Evolutionary conservation across 805 yeast genomes (phyloP).

Genomic region (Ascoidea rubescens): DNA sequence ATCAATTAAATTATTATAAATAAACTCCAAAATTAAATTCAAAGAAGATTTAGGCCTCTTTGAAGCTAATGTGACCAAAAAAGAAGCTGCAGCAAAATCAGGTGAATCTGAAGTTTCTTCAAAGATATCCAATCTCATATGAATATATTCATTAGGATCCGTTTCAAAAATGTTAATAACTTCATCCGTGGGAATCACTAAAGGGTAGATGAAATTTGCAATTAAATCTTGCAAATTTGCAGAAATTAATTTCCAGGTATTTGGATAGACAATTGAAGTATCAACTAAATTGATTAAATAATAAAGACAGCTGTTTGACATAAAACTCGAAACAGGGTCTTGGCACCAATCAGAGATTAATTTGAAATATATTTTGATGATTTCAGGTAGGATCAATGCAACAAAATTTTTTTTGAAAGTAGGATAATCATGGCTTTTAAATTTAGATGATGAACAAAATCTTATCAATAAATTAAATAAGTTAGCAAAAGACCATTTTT

Average conservation of each 20-base stretch:
- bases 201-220: slow-evolving; percentile 61
- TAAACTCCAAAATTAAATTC: slow-evolving; percentile 46
- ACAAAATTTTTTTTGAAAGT: slow-evolving; percentile 44
- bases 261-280: slow-evolving; percentile 40
- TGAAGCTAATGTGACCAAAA: slow-evolving; percentile 57
- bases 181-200: slow-evolving; percentile 54
- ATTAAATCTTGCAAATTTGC: slow-evolving; percentile 54
- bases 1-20: slow-evolving; percentile 31
- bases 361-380: slow-evolving; percentile 47
- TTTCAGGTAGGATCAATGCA: slow-evolving; percentile 55
- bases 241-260: slow-evolving; percentile 54
- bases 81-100: slow-evolving; percentile 65
- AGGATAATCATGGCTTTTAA: slow-evolving; percentile 37
- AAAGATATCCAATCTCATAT: slow-evolving; percentile 49
- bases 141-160: slow-evolving; percentile 83
- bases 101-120: slow-evolving; percentile 47
- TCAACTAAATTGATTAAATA: slow-evolving; percentile 53
- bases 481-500: slow-evolving; percentile 83
- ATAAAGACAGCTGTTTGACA: slow-evolving; percentile 50
- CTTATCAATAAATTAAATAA: slow-evolving; percentile 56
- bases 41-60: slow-evolving; percentile 50
- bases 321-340: slow-evolving; percentile 38
- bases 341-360: slow-evolving; percentile 67
- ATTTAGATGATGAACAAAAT: slow-evolving; percentile 35
- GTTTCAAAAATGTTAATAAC: slow-evolving; percentile 64